A percentile compares a stretch with the other conserved stretches of the same genome.
These are phyloP conservation scores for Zasmidium angulare DNA, from an alignment of 2,329 filamentous ascomycete genomes.

Conservation along the genomic window DNA sequence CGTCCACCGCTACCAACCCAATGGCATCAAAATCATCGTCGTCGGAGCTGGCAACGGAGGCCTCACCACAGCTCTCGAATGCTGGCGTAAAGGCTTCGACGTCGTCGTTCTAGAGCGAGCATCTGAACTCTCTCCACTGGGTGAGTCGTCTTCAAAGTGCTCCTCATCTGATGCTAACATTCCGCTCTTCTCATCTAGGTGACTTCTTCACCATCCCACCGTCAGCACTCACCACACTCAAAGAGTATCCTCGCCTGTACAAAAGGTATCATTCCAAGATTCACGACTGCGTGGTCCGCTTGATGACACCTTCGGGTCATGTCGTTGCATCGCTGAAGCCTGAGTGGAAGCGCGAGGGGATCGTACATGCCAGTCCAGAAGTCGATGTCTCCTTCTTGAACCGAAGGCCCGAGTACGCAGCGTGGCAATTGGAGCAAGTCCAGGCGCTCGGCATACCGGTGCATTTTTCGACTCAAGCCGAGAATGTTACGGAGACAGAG, in stretches of 20 bases:
- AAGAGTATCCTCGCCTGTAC: constrained; percentile 1
- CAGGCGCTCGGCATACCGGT: constrained; percentile 5
- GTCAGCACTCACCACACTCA: constrained; percentile 1
- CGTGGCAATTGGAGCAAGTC: constrained; percentile 2
- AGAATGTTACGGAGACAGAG: constrained; percentile 2
- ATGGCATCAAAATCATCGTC: constrained; percentile 16
- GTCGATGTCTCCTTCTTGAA: constrained; percentile 1
- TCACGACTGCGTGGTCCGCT: constrained; percentile 6
- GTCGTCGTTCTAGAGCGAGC: constrained; percentile 12
- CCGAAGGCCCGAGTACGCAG: constrained; percentile 1
- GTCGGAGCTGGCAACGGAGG: constrained; percentile 19
- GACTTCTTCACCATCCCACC: constrained; percentile 12
- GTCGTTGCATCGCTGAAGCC: neutral
- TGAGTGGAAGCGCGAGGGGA: neutral
- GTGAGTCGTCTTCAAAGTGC: neutral
- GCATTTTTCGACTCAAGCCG: constrained; percentile 1
- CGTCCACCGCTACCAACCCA: constrained; percentile 35
- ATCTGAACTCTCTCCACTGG: constrained; percentile 1
- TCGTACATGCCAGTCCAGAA: neutral
- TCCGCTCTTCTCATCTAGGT: neutral
- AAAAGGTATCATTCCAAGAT: constrained; percentile 1
- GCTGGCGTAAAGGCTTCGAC: constrained; percentile 18
- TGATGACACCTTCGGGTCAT: neutral
- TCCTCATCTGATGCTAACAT: neutral
- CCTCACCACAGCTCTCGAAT: constrained; percentile 18